Base-by-base conservation (phyloP, 495 filamentous ascomycete genomes). In the Talaromyces proteolyticus region DNA sequence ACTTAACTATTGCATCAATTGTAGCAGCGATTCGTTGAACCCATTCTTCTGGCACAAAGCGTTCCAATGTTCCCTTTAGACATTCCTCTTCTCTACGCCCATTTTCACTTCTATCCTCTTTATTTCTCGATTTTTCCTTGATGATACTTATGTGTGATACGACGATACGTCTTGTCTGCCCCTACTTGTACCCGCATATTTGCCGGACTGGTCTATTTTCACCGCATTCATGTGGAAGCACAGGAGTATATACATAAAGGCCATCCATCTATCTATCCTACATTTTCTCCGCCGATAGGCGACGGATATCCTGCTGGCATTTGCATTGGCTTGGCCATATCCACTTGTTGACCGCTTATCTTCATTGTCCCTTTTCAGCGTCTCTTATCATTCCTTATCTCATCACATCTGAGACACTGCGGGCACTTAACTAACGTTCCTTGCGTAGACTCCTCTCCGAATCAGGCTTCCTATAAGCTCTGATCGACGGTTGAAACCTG, bases 381-480 rank as follows among this genome's bases (percentile, higher is more conserved):
- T 53, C 44, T 57, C 39, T 56, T 50, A 56, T 43, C n/a, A 54
- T 46, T 53, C 48, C 42, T 51, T 44, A 47, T 47, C n/a, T n/a
- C 44, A 42, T 49, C 16, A 42, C 24, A 40, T 43, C 36, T 53
- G 36, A 34, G 38, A 21, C 49, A 20, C 47, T 48, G 45, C 40
- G 25, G 48, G 26, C 24, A 52, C 42, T n/a, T 44, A 52, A 44
- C 26, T 23, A 50, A 57, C 20, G 52, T 44, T 23, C 55, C 47
- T 62, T 54, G 53, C 67, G 67, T 72, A 88, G 84, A 72, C 74
- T 88, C 54, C 72, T 88, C 43, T 84, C 82, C 53, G 84, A 88
- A 69, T 88, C 84, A 53, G 84, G 84, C 60, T 88, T 88, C 72
- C 71, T 88, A 64, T 87, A 80, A 75, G 55, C 29, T 36, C 54